Evolutionary conservation across 495 filamentous ascomycete genomes (phyloP).

Genomic region (Aspergillus wentii): DNA sequence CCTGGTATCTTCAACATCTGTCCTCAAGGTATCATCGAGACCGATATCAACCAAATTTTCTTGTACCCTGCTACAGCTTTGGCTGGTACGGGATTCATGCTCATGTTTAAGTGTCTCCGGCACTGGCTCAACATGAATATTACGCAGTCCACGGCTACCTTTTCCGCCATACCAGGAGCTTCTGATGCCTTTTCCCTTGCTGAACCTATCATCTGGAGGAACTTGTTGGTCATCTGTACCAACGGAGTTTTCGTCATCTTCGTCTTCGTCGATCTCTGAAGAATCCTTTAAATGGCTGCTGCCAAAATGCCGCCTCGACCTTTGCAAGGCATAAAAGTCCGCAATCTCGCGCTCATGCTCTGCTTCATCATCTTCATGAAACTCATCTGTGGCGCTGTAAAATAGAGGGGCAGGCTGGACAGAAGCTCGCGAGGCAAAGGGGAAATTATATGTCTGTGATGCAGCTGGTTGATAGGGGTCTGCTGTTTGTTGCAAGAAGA

Average conservation of each 20-base stretch:
- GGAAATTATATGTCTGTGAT: slow-evolving; percentile 68
- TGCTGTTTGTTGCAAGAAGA: slow-evolving; percentile 45
- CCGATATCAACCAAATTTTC: slow-evolving; percentile 83
- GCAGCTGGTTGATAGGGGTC: slow-evolving; percentile 69
- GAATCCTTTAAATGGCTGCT: slow-evolving; percentile 73
- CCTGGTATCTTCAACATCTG: slow-evolving; percentile 38
- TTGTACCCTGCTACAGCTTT: slow-evolving; percentile 53
- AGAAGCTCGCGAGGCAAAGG: slow-evolving; percentile 70
- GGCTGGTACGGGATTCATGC: slow-evolving; percentile 29
- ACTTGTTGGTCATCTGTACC: slow-evolving; percentile 48
- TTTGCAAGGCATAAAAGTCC: slow-evolving; percentile 86
- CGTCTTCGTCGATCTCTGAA: slow-evolving; percentile 71
- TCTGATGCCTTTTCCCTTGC: slow-evolving; percentile 43
- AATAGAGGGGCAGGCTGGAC: slow-evolving; percentile 83
- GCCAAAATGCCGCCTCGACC: slow-evolving; percentile 83
- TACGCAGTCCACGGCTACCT: slow-evolving; percentile 9
- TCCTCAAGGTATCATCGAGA: slow-evolving; percentile 61
- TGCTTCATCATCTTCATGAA: slow-evolving; percentile 81
- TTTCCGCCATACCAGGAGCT: slow-evolving; percentile 52
- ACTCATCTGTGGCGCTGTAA: slow-evolving; percentile 77
- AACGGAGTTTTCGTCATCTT: slow-evolving; percentile 57
- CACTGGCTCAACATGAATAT: slow-evolving; percentile 25
- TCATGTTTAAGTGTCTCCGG: slow-evolving; percentile 25
- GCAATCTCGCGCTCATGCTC: slow-evolving; percentile 90
- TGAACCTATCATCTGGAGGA: slow-evolving; percentile 25